Evolutionary conservation across 2,329 filamentous ascomycete species (phyloP), one percentile per base, ranked within the genome.

Genomic region (Rutstroemia sp.): DNA sequence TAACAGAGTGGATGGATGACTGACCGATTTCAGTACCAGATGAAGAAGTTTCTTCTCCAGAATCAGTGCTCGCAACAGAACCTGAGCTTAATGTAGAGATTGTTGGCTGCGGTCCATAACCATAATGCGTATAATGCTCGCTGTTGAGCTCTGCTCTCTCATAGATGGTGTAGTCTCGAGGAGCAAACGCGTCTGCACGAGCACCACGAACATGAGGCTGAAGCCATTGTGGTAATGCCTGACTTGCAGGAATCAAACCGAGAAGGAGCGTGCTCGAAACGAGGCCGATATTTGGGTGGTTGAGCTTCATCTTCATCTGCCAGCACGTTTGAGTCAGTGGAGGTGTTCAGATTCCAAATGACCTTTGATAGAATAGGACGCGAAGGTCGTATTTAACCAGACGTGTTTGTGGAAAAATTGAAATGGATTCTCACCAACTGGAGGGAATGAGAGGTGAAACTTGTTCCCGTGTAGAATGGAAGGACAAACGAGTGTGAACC

Each of bases 31-130:
- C 25, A 42, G 37, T 46, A n/a, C 49, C 50, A 49, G 37, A 53
- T 5, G 57, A 48, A 39, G 59, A 49, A 19, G 54, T 58, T 7
- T 37, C 48, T 51, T 60, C 54, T 38, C 55, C 57, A 49, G 60
- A 52, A 30, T 59, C 54, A 18, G 59, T 56, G 27, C 25, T 62
- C 30, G 56, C 34, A 14, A 51, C 21, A 10, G 57, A 57, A 23
- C 41, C 30, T 5, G 30, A 34, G 3, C 19, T 37, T 18, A 25
- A 54, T n/a, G 50, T 56, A 16, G 56, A 42, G 27, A 62, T 41
- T 19, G 65, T 68, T 27, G 66, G 66, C 34, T 58, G 58, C 50
- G 66, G 66, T 23, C 66, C 66, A 56, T 63, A 61, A 12, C 62
- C 63, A 38, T 56, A 58, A 50, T 63, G 65, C 8, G 59, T 62